Conservation (phyloP, 208 protist species). For the Leptomonas seymouri region DNA sequence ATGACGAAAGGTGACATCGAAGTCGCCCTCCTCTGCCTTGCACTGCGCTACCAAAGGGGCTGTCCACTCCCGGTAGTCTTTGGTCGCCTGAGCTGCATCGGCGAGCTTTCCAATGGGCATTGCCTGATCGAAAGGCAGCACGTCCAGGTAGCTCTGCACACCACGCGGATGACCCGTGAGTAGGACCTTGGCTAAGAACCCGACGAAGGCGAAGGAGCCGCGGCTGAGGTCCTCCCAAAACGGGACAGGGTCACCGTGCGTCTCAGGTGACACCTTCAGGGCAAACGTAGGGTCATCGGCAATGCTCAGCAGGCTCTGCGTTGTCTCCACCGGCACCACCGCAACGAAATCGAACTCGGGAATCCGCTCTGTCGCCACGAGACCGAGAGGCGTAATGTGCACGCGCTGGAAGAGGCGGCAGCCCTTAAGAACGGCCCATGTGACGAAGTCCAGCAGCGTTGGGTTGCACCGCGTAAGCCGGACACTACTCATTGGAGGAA, state of each 20-base stretch:
- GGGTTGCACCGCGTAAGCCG: slow-evolving; percentile 82
- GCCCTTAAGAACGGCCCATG: slow-evolving; percentile 86
- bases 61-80: slow-evolving; percentile 65
- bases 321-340: slow-evolving; percentile 74
- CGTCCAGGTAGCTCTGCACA: slow-evolving; percentile 81
- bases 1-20: slow-evolving; percentile 72
- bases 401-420: slow-evolving; percentile 88
- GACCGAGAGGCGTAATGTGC: slow-evolving; percentile 76
- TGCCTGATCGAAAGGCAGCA: slow-evolving; percentile 76
- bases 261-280: slow-evolving; percentile 68
- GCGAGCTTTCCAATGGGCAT: slow-evolving; percentile 76
- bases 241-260: slow-evolving; percentile 62
- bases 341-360: slow-evolving; percentile 89
- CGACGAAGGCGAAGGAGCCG: slow-evolving; percentile 78
- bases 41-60: slow-evolving; percentile 57
- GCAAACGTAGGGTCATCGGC: slow-evolving; percentile 62
- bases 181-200: slow-evolving; percentile 68
- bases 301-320: slow-evolving; percentile 75
- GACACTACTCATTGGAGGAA: slow-evolving; percentile 40
- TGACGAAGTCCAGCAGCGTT: slow-evolving; percentile 87
- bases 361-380: slow-evolving; percentile 79
- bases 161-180: slow-evolving; percentile 72
- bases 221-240: slow-evolving; percentile 82
- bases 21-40: slow-evolving; percentile 58
- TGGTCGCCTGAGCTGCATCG: slow-evolving; percentile 67